These are phyloP conservation scores for Amaranthus palmeri DNA, from an alignment of 148 eudicot species.

Conservation along the genomic window DNA sequence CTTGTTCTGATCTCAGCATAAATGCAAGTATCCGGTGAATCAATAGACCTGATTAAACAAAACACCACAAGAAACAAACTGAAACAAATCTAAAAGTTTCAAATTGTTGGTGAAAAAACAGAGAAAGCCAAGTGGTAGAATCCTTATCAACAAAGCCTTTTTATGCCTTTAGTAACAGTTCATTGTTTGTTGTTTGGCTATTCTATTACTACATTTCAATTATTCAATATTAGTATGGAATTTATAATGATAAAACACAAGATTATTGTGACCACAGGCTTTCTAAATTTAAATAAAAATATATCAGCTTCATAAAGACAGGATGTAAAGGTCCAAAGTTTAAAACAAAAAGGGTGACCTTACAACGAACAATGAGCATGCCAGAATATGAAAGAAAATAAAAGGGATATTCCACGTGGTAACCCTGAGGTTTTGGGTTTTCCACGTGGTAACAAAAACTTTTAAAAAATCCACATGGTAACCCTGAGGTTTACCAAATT, in stretches of 20 bases:
- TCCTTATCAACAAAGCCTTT: background rate
- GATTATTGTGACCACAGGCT: background rate
- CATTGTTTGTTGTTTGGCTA: background rate
- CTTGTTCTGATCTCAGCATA: conserved; percentile 95
- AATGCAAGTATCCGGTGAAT: conserved; percentile 72
- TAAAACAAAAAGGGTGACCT: too few species aligned
- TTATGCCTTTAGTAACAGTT: background rate
- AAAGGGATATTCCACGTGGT: too few species aligned
- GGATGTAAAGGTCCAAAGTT: too few species aligned
- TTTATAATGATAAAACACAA: background rate
- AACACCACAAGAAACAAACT: conserved; percentile 4
- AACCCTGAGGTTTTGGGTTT: too few species aligned
- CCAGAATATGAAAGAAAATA: too few species aligned
- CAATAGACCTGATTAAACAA: conserved; percentile 57
- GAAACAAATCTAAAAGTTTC: background rate
- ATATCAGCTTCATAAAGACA: too few species aligned
- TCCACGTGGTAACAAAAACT: too few species aligned
- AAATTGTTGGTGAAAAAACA: background rate
- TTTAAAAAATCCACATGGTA: too few species aligned
- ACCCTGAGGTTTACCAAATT: too few species aligned
- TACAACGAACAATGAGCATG: too few species aligned
- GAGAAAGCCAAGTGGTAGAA: background rate
- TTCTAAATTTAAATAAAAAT: too few species aligned
- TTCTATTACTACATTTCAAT: background rate
- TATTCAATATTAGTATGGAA: background rate